Percentiles rank a stretch among this genome's conserved stretches.
Conservation (phyloP, 257 asterid genomes). For the Pogostemon cablin region DNA sequence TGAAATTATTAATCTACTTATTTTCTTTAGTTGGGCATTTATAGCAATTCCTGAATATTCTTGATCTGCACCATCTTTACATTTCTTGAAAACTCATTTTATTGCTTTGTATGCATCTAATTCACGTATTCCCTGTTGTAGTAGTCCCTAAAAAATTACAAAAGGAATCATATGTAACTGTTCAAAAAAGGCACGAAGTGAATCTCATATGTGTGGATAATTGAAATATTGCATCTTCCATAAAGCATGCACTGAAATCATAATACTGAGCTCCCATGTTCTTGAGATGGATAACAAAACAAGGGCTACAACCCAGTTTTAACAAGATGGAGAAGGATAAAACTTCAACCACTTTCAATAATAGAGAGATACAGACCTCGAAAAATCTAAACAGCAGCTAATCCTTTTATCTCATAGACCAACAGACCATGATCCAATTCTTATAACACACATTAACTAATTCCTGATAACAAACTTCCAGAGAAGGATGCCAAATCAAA, state of each 20-base stretch:
- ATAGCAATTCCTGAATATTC: slow-evolving; percentile 51
- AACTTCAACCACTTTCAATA: slow-evolving; percentile 1
- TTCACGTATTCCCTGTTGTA: slow-evolving; percentile 63
- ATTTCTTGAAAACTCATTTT: slow-evolving; percentile 56
- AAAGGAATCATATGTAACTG: slow-evolving; percentile 19
- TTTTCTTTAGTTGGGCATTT: slow-evolving; percentile 29
- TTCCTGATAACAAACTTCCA: not conserved
- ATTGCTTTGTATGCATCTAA: slow-evolving; percentile 69
- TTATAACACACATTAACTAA: slow-evolving; percentile 2
- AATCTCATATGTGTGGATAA: not conserved
- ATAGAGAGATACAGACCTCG: not conserved
- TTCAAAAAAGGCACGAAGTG: slow-evolving; percentile 1
- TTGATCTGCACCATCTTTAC: slow-evolving; percentile 44
- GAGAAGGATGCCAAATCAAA: no score
- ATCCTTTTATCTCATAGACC: slow-evolving; percentile 5
- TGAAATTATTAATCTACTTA: slow-evolving; percentile 28
- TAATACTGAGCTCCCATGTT: not conserved
- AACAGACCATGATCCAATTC: slow-evolving; percentile 1
- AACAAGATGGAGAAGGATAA: not conserved
- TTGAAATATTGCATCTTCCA: not conserved
- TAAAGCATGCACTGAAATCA: not conserved
- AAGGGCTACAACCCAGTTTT: not conserved
- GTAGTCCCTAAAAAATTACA: slow-evolving; percentile 50
- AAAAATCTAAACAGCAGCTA: not conserved
- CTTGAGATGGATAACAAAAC: not conserved